A percentile compares a stretch with the other conserved stretches of the same genome.
These are phyloP conservation scores for Saccharomycopsis vini DNA, from an alignment of 805 yeast species.

Conservation along the genomic window DNA sequence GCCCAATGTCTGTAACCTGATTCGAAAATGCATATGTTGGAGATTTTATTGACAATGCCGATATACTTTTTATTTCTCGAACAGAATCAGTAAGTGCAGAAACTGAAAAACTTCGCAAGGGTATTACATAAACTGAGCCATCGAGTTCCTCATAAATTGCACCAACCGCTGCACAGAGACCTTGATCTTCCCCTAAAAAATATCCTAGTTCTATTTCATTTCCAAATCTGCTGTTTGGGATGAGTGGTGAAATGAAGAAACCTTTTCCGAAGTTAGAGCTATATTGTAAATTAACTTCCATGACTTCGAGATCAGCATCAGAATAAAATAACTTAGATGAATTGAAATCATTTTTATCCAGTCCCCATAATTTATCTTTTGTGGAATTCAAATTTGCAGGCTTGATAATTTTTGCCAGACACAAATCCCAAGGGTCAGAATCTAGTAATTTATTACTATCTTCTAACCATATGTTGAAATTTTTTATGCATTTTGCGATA, in stretches of 20 bases:
- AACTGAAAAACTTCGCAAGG: conserved; percentile 25
- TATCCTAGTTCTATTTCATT: conserved; percentile 34
- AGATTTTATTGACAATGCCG: no score
- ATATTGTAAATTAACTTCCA: neutral
- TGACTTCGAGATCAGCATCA: neutral
- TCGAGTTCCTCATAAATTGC: conserved; percentile 37
- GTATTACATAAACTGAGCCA: conserved; percentile 40
- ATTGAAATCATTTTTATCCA: neutral
- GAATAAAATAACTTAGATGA: no score
- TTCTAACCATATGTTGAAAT: conserved; percentile 26
- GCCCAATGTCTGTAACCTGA: no score
- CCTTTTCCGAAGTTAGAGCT: neutral
- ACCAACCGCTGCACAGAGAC: conserved; percentile 39
- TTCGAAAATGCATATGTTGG: no score
- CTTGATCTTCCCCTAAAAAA: conserved; percentile 27
- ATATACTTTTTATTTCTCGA: no score
- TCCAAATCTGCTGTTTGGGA: conserved; percentile 36
- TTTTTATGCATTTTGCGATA: conserved; percentile 23
- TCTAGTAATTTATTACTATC: conserved; percentile 5
- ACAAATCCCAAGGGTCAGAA: conserved; percentile 27
- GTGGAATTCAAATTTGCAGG: neutral
- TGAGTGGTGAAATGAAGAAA: conserved; percentile 6
- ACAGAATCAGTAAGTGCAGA: no score
- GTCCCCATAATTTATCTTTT: neutral
- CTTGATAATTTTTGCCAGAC: conserved; percentile 20